Evolutionary conservation across 2,329 filamentous ascomycete species (phyloP), one percentile per base, ranked within the genome.

Genomic region (Fusarium sp.): DNA sequence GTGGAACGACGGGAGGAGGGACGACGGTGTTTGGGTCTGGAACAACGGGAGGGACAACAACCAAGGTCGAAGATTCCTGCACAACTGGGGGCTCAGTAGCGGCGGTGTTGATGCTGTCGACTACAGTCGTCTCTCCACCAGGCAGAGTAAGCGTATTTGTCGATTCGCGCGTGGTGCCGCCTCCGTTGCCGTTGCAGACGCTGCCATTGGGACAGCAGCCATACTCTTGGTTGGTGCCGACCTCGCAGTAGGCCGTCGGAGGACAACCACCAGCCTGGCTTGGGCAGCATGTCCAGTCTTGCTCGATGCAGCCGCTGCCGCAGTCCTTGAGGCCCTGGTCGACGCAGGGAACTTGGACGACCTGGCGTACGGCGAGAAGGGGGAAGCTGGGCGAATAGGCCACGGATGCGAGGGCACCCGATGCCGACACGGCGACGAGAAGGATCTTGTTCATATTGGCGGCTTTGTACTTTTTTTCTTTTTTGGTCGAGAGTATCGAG

Each of bases 251-350:
- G 2, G 59, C 48, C 1, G 45, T 61, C 2, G 61, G 44, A 45
- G 69, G 66, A 23, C 73, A 75, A 1, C 72, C 73, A 9, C 72
- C 70, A 2, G 48, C 35, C 4, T 51, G 15, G 42, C 68, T 66
- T 9, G 73, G 72, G 27, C 73, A 75, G 65, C 73, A 75, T 6
- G 67, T 72, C 60, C 70, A 71, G 5, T 57, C 44, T 3, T 45
- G 7, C 11, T 66, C 58, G 23, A 75, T 71, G 47, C 73, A 75
- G 54, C 60, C 69, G n/a, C 44, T 43, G 25, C 73, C 73, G 46
- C 73, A 75, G 21, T 64, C 63, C 47, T 69, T 69, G 36, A 58
- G 49, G 10, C 63, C 65, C 8, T 62, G 57, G 3, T 70, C 63
- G 15, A 42, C 14, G 59, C 70, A 72, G n/a, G 68, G 54, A 4